Conservation (phyloP, 2,329 filamentous ascomycete species). For the Colletotrichum tropicale region DNA sequence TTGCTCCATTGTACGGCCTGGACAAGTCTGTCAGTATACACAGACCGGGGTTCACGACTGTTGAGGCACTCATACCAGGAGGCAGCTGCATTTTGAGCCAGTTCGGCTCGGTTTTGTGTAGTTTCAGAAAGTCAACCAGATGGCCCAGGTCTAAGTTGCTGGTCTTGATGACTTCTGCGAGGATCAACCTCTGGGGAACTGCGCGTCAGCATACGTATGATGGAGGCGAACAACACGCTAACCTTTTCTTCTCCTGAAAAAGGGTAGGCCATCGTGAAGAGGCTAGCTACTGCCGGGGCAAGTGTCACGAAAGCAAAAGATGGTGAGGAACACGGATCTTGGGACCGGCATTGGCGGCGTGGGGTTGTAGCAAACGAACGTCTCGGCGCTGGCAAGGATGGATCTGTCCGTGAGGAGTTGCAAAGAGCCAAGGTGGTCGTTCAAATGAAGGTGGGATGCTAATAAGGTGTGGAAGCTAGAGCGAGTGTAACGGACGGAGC, state of each 20-base stretch:
- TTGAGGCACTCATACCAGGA: conserved; percentile 40
- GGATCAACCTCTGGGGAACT: conserved; percentile 55
- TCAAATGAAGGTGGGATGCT: neutral
- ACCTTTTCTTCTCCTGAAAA: conserved; percentile 61
- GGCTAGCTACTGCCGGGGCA: neutral
- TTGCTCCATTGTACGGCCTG: conserved; percentile 53
- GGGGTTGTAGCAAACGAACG: neutral
- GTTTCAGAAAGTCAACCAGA: conserved; percentile 52
- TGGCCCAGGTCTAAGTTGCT: conserved; percentile 52
- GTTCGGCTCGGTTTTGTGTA: conserved; percentile 38
- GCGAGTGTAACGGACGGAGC: neutral
- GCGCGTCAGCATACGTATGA: conserved; percentile 3
- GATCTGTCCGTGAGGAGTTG: neutral
- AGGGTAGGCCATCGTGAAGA: conserved; percentile 23
- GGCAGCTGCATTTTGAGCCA: conserved; percentile 56
- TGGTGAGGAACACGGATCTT: neutral
- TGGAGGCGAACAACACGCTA: conserved; percentile 24
- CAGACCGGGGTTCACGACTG: neutral
- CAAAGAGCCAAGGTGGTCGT: neutral
- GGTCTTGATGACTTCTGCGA: conserved; percentile 63
- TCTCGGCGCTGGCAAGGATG: neutral
- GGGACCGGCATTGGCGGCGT: conserved; percentile 20
- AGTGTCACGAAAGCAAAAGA: neutral
- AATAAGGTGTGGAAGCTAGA: neutral
- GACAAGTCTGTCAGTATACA: neutral